A percentile compares a stretch with the other conserved stretches of the same genome.
phyloP scores from a whole-genome alignment of 208 protist genomes.

The Giardia duodenalis region DNA sequence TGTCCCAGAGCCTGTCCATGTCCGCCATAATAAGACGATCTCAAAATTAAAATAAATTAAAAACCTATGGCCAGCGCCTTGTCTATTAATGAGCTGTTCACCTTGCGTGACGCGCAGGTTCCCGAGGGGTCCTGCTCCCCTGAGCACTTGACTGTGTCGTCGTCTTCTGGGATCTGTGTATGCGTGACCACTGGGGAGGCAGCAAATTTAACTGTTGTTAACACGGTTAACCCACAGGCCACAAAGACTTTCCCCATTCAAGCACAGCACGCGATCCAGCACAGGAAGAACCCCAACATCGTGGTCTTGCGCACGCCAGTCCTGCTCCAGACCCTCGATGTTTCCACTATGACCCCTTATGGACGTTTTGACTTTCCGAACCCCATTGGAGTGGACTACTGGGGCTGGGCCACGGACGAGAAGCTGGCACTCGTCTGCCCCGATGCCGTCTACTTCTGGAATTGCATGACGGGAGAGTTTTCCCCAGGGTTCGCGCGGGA shows the following conservation, averaged over 20 bases:
- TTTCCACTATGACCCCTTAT: background rate
- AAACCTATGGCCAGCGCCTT: background rate
- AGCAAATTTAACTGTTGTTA: background rate
- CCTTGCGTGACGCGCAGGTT: background rate
- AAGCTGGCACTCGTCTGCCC: slow-evolving; percentile 39
- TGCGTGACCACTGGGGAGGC: background rate
- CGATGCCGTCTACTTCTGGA: slow-evolving; percentile 30
- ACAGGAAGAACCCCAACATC: background rate
- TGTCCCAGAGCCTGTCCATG: too few relatives aligned
- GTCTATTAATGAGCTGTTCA: background rate
- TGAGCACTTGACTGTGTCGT: background rate
- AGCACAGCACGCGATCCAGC: background rate
- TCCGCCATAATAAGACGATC: too few relatives aligned
- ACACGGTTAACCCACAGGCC: background rate
- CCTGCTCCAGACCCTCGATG: background rate
- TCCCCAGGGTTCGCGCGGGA: background rate
- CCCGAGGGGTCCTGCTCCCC: background rate
- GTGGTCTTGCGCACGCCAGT: background rate
- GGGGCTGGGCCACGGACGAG: slow-evolving; percentile 40
- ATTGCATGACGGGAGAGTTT: background rate
- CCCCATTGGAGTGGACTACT: slow-evolving; percentile 34
- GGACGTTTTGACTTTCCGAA: background rate
- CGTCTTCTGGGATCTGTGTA: background rate
- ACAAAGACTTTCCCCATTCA: background rate
- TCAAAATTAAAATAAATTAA: too few relatives aligned